A percentile compares a stretch with the other conserved stretches of the same genome.
Evolutionary conservation across 129 eudicot genomes (phyloP).

Genomic region (Tanacetum coccineum): DNA sequence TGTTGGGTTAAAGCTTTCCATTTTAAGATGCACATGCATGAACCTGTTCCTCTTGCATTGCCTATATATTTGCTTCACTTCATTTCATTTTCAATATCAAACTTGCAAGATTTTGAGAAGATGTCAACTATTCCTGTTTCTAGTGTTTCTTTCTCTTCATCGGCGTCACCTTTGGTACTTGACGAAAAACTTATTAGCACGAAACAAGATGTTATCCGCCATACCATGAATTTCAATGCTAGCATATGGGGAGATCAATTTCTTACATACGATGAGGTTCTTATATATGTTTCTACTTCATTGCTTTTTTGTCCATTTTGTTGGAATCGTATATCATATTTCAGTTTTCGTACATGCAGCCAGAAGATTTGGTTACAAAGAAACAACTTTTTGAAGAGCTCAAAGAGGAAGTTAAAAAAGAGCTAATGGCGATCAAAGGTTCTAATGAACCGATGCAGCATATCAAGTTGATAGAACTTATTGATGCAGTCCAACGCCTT

Average conservation of each 20-base stretch:
- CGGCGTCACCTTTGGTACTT: too few species aligned
- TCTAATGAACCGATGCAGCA: not conserved
- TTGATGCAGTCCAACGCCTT: slow-evolving; percentile 11
- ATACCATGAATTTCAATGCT: not conserved
- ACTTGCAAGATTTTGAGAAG: too few species aligned
- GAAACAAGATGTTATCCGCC: too few species aligned
- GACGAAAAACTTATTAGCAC: too few species aligned
- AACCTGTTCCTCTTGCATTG: too few species aligned
- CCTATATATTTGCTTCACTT: too few species aligned
- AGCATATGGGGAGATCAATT: slow-evolving; percentile 7
- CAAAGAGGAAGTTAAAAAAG: not conserved
- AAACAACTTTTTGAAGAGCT: slow-evolving; percentile 3
- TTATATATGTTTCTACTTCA: not conserved
- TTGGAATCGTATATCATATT: not conserved
- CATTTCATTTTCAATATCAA: too few species aligned
- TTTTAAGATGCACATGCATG: too few species aligned
- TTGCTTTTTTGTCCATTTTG: not conserved
- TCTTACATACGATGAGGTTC: not conserved
- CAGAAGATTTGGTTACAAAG: not conserved
- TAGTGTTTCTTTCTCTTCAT: too few species aligned
- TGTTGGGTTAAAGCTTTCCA: too few species aligned
- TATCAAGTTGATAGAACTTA: not conserved
- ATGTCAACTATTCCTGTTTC: too few species aligned
- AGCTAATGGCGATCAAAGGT: not conserved
- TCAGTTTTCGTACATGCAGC: not conserved